Evolutionary conservation across 2,329 filamentous ascomycete genomes (phyloP).

Genomic region (Tetracladium maxilliforme): DNA sequence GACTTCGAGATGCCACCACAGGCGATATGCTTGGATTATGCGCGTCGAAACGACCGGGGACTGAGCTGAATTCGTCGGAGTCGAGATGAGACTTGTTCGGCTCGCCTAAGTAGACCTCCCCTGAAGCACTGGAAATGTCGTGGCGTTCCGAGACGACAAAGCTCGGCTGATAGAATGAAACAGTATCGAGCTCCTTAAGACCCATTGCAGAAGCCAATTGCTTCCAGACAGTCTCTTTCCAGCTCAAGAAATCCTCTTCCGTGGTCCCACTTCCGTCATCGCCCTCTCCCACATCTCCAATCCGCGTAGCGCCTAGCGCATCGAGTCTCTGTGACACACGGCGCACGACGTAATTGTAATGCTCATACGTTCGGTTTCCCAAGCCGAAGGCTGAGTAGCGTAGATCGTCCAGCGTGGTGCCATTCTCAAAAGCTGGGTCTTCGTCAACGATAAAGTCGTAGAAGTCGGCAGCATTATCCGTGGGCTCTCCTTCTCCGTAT

Average conservation of each 20-base stretch:
- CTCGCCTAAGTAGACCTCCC: slow-evolving; percentile 10
- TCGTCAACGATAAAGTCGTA: slow-evolving; percentile 13
- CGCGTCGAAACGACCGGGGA: no score
- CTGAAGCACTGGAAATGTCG: no score
- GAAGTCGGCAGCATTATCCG: slow-evolving; percentile 18
- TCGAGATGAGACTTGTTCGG: slow-evolving; percentile 3
- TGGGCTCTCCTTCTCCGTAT: slow-evolving; percentile 24
- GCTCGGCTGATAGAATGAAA: no score
- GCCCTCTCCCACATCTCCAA: slow-evolving; percentile 14
- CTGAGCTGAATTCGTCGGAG: slow-evolving; percentile 4
- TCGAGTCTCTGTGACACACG: slow-evolving; percentile 10
- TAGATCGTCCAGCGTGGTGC: slow-evolving; percentile 6
- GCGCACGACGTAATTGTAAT: slow-evolving; percentile 20
- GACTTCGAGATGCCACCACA: slow-evolving; percentile 7
- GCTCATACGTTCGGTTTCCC: slow-evolving; percentile 21
- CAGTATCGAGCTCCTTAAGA: no score
- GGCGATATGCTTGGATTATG: slow-evolving; percentile 5
- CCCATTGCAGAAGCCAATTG: slow-evolving; percentile 7
- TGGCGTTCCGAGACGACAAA: no score
- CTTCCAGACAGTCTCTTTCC: slow-evolving; percentile 16
- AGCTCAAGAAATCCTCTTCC: slow-evolving; percentile 20
- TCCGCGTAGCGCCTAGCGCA: slow-evolving; percentile 12
- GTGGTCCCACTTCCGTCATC: slow-evolving; percentile 16
- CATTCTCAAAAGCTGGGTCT: slow-evolving; percentile 3
- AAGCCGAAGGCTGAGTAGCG: slow-evolving; percentile 21